phyloP scores from a whole-genome alignment of 2,329 filamentous ascomycete species.

The Colletotrichum gigasporum region DNA sequence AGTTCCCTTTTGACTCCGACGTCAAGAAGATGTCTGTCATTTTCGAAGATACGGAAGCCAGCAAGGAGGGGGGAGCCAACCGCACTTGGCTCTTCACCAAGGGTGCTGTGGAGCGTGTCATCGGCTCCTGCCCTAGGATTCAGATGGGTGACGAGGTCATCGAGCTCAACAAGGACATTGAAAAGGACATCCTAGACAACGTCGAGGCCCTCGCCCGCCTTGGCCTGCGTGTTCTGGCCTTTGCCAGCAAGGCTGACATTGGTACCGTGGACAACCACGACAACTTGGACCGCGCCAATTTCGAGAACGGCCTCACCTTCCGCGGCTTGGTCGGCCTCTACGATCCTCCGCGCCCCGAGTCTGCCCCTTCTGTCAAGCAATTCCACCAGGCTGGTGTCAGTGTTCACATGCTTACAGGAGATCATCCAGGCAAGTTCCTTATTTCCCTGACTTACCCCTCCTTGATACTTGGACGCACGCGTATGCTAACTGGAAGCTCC shows the following conservation, averaged over 20 bases:
- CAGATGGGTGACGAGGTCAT: slow-evolving; percentile 52
- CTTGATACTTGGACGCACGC: too few relatives aligned
- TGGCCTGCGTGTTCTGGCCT: slow-evolving; percentile 74
- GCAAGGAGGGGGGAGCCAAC: slow-evolving; percentile 17
- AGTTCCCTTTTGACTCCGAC: slow-evolving; percentile 79
- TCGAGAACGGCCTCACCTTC: slow-evolving; percentile 72
- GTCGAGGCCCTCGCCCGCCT: slow-evolving; percentile 75
- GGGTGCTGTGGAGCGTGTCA: slow-evolving; percentile 75
- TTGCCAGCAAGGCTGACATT: slow-evolving; percentile 63
- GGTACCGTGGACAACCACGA: slow-evolving; percentile 44
- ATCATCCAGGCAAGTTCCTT: too few relatives aligned
- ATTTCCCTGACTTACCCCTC: too few relatives aligned
- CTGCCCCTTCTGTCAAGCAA: slow-evolving; percentile 64
- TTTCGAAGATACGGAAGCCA: slow-evolving; percentile 55
- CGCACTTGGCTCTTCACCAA: slow-evolving; percentile 67
- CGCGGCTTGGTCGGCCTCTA: slow-evolving; percentile 78
- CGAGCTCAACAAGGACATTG: slow-evolving; percentile 61
- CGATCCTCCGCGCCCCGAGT: slow-evolving; percentile 76
- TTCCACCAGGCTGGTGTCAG: slow-evolving; percentile 71
- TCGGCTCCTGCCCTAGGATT: slow-evolving; percentile 68
- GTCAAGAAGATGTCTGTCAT: slow-evolving; percentile 83
- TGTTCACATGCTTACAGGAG: slow-evolving; percentile 77
- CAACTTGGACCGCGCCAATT: slow-evolving; percentile 59
- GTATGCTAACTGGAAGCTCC: too few relatives aligned
- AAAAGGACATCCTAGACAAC: slow-evolving; percentile 68